These are phyloP conservation scores for Vaccinium myrtillus DNA, from an alignment of 148 eudicot species.

Conservation along the genomic window DNA sequence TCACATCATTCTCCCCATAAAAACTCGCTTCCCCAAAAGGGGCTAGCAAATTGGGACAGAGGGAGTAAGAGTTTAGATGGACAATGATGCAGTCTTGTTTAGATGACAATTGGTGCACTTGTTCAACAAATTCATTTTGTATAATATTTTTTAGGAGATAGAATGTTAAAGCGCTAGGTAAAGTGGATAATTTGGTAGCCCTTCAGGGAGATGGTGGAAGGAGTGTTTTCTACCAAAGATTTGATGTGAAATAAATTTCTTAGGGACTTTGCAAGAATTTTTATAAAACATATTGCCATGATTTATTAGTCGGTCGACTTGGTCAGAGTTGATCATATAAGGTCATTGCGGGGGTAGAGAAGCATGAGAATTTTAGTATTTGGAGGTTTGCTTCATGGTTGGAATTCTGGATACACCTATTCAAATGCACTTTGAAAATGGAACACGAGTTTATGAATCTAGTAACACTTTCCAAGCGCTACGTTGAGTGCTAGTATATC, in stretches of 20 bases:
- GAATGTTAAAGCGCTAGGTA: background rate
- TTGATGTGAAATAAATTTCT: background rate
- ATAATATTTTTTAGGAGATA: background rate
- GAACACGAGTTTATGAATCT: background rate
- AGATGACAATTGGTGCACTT: background rate
- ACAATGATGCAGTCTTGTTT: background rate
- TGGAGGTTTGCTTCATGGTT: background rate
- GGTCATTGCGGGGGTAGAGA: background rate
- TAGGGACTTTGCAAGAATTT: background rate
- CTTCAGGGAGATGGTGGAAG: background rate
- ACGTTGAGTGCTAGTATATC: background rate
- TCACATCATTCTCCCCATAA: too few species aligned
- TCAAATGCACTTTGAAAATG: background rate
- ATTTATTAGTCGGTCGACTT: background rate
- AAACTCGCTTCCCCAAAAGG: too few species aligned
- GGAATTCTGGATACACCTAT: background rate
- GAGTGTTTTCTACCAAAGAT: background rate
- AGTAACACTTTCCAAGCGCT: background rate
- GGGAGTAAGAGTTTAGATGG: background rate
- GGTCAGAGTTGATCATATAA: background rate
- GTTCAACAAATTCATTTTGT: background rate
- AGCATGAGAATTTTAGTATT: background rate
- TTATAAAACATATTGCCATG: background rate
- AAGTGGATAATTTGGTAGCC: background rate
- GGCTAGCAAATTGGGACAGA: too few species aligned